These are phyloP conservation scores for Boletus insuetus DNA, from an alignment of 768 basidiomycete species.

Conservation along the genomic window DNA sequence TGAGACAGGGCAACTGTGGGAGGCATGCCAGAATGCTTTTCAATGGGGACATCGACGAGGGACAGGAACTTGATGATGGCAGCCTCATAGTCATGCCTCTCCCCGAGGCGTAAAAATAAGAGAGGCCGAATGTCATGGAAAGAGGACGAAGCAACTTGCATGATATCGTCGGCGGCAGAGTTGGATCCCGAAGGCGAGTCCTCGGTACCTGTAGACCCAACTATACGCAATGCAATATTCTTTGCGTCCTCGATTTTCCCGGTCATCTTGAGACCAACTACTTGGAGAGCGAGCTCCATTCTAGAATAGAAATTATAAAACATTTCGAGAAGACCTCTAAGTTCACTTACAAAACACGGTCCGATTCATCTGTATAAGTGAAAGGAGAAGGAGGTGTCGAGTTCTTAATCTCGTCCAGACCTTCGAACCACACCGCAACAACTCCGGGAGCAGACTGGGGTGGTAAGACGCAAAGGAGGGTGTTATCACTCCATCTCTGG, in stretches of 20 bases:
- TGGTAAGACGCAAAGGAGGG: conserved; percentile 87
- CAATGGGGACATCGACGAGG: conserved; percentile 65
- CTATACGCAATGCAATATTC: conserved; percentile 90
- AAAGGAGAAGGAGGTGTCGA: conserved; percentile 61
- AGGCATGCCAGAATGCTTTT: conserved; percentile 40
- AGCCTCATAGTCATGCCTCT: conserved; percentile 65
- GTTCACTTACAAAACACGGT: conserved; percentile 74
- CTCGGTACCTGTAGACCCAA: conserved; percentile 66
- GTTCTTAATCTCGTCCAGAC: conserved; percentile 61
- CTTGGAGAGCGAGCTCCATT: conserved; percentile 94
- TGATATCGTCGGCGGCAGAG: conserved; percentile 39
- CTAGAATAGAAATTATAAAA: conserved; percentile 39
- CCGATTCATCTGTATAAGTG: conserved; percentile 89
- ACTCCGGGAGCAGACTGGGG: conserved; percentile 78
- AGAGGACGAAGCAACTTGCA: conserved; percentile 50
- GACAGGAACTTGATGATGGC: conserved; percentile 80
- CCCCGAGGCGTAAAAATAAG: conserved; percentile 51
- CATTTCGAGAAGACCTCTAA: neutral
- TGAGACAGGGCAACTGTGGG: conserved; percentile 64
- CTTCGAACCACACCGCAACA: conserved; percentile 88
- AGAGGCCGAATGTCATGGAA: conserved; percentile 56
- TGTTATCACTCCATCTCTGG: conserved; percentile 89
- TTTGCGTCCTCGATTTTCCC: conserved; percentile 92
- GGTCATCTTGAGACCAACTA: conserved; percentile 95
- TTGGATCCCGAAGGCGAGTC: conserved; percentile 36